These are phyloP conservation scores for Discostella stelligeroides DNA, from an alignment of 108 stramenopile genomes.

Conservation along the genomic window DNA sequence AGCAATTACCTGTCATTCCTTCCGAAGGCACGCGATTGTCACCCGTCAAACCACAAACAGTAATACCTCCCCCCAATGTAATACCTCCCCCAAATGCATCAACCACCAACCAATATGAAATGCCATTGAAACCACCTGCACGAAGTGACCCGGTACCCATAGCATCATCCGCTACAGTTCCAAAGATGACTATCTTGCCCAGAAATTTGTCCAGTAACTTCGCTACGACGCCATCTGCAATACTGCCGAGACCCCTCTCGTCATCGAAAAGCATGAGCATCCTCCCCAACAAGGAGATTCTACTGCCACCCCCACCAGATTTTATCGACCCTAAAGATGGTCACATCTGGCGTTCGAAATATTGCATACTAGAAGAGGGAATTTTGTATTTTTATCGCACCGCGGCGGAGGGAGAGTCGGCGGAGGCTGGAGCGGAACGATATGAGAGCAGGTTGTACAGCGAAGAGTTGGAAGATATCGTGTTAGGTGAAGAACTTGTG, in stretches of 20 bases:
- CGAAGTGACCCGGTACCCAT: slow-evolving; percentile 38
- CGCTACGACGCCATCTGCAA: slow-evolving; percentile 6
- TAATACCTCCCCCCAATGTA: too few relatives aligned
- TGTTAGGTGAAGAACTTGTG: slow-evolving; percentile 9
- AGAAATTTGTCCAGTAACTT: neutral
- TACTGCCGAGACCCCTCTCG: neutral
- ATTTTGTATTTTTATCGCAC: slow-evolving; percentile 80
- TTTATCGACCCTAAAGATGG: slow-evolving; percentile 70
- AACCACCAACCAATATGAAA: slow-evolving; percentile 20
- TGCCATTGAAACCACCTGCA: slow-evolving; percentile 40
- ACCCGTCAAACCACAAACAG: neutral
- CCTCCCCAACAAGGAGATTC: slow-evolving; percentile 15
- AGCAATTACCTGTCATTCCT: neutral
- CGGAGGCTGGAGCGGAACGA: slow-evolving; percentile 71
- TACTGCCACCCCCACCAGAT: slow-evolving; percentile 49
- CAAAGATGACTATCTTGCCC: neutral
- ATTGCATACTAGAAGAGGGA: slow-evolving; percentile 77
- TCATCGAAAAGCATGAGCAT: neutral
- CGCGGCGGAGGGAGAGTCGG: slow-evolving; percentile 61
- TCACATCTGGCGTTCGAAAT: slow-evolving; percentile 78
- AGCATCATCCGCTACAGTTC: slow-evolving; percentile 10
- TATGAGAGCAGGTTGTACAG: slow-evolving; percentile 26
- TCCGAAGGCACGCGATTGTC: neutral
- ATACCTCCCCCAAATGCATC: neutral
- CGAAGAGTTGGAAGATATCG: slow-evolving; percentile 20